Conservation (phyloP, 2,329 filamentous ascomycete genomes). For the Paecilomyces sp. region DNA sequence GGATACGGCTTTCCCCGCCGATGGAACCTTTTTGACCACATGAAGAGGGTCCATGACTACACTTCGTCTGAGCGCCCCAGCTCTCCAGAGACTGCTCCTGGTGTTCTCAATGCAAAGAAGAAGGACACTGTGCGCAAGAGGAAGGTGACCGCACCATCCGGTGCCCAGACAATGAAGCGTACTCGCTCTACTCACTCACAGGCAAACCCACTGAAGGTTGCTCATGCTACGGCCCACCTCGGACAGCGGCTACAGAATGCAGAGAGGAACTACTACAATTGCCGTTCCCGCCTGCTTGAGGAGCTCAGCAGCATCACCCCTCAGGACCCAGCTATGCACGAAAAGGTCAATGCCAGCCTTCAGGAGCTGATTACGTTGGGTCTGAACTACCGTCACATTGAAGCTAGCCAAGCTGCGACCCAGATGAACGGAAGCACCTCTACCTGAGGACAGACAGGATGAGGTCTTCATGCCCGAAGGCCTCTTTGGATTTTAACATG, state of each 20-base stretch:
- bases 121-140: conserved; percentile 34
- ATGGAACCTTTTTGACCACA: conserved; percentile 95
- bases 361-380: conserved; percentile 37
- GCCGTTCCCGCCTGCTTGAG: conserved; percentile 31
- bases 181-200: conserved; percentile 34
- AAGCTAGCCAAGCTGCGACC: conserved; percentile 32
- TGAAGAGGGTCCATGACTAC: conserved; percentile 82
- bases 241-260: conserved; percentile 35
- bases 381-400: conserved; percentile 35
- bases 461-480: conserved; percentile 1
- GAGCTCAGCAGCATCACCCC: conserved; percentile 33
- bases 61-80: conserved; percentile 36
- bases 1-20: conserved; percentile 89
- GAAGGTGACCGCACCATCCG: conserved; percentile 28
- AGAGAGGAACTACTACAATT: conserved; percentile 35
- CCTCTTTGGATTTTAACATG: conserved; percentile 2
- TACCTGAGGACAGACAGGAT: conserved; percentile 16
- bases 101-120: conserved; percentile 26
- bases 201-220: conserved; percentile 24
- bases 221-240: conserved; percentile 25
- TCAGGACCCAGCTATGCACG: conserved; percentile 33
- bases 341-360: conserved; percentile 37
- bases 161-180: conserved; percentile 35
- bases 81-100: conserved; percentile 33
- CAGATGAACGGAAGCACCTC: conserved; percentile 26